Percentiles rank a stretch among this genome's conserved stretches.
These are phyloP conservation scores for Aspergillus persii DNA, from an alignment of 2,329 filamentous ascomycete species.

Conservation along the genomic window DNA sequence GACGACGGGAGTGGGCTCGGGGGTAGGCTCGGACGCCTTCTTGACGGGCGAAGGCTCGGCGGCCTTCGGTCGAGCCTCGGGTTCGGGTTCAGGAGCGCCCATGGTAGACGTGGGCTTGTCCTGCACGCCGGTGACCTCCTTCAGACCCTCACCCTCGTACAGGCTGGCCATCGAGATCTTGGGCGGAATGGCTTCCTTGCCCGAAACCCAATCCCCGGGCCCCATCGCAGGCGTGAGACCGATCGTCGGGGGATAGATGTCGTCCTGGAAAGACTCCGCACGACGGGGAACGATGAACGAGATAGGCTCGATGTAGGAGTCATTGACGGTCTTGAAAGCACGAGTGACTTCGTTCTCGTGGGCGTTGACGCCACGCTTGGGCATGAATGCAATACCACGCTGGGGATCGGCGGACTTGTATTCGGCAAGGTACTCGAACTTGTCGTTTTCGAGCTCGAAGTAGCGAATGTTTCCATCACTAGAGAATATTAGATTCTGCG, in stretches of 20 bases:
- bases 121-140: conserved; percentile 62
- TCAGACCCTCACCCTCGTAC: conserved; percentile 78
- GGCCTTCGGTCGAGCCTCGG: conserved; percentile 49
- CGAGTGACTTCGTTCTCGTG: conserved; percentile 97
- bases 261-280: conserved; percentile 92
- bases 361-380: conserved; percentile 91
- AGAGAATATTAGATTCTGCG: conserved; percentile 13
- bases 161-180: conserved; percentile 93
- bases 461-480: conserved; percentile 99
- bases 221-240: conserved; percentile 79
- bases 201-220: conserved; percentile 78
- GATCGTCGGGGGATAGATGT: conserved; percentile 86
- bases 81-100: conserved; percentile 48
- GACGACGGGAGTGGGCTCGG: conserved; percentile 34
- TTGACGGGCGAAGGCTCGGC: conserved; percentile 33
- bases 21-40: conserved; percentile 25
- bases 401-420: conserved; percentile 97
- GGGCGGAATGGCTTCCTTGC: conserved; percentile 77
- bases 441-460: conserved; percentile 97
- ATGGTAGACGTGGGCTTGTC: conserved; percentile 35
- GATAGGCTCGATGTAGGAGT: conserved; percentile 90
- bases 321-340: conserved; percentile 95
- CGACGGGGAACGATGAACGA: conserved; percentile 95
- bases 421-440: conserved; percentile 95
- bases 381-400: conserved; percentile 88